phyloP scores from a whole-genome alignment of 805 yeast species.

The Tetrapisispora iriomotensis region DNA sequence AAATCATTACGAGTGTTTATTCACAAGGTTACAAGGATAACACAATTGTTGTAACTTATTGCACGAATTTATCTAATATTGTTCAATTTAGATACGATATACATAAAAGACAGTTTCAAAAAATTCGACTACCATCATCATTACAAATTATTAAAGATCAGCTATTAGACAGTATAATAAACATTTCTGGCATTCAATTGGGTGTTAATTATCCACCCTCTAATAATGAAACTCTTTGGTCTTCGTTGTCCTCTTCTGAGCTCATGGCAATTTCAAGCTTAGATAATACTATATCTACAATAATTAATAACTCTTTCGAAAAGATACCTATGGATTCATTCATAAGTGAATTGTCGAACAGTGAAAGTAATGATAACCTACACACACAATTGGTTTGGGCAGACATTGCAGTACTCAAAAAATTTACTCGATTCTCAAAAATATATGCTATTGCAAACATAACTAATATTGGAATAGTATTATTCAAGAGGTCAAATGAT shows the following conservation, averaged over 20 bases:
- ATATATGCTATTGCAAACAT: conserved; percentile 9
- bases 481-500: conserved; percentile 12
- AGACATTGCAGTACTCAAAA: conserved; percentile 10
- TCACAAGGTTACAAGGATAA: conserved; percentile 10
- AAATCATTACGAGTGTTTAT: conserved; percentile 7
- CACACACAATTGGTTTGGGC: conserved; percentile 5
- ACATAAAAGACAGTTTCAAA: conserved; percentile 3
- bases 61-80: conserved; percentile 12
- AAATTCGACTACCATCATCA: conserved; percentile 2
- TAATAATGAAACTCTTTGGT: conserved; percentile 2
- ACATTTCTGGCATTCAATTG: conserved; percentile 1
- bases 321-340: conserved; percentile 2
- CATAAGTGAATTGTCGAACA: background rate
- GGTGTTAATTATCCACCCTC: conserved; percentile 1
- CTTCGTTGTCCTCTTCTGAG: background rate
- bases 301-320: conserved; percentile 6
- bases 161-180: conserved; percentile 4
- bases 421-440: conserved; percentile 8
- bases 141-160: conserved; percentile 1
- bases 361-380: background rate
- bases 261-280: conserved; percentile 5
- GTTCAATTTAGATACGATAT: conserved; percentile 9
- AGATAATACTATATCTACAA: conserved; percentile 10
- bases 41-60: conserved; percentile 7
- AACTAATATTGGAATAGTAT: conserved; percentile 14